These are phyloP conservation scores for Kwoniella sp. DNA, from an alignment of 768 basidiomycete genomes.

Conservation along the genomic window DNA sequence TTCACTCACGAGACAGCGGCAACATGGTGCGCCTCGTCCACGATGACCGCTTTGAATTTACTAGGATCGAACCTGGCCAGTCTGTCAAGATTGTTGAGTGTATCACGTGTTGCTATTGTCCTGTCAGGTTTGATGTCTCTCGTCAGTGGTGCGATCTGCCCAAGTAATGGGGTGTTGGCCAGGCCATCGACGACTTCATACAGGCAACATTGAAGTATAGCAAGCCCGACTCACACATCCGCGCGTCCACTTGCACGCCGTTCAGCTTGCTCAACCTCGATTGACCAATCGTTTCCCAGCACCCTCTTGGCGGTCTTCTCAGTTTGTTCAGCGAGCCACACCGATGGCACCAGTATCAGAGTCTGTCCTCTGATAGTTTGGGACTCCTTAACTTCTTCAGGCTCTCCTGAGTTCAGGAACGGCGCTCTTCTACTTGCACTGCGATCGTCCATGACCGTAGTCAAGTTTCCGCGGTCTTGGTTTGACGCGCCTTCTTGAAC, in stretches of 20 bases:
- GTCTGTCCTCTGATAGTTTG: neutral
- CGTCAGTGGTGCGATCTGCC: neutral
- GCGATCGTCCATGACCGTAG: no score
- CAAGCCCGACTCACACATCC: conserved; percentile 67
- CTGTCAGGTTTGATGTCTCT: conserved; percentile 26
- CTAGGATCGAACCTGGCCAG: conserved; percentile 73
- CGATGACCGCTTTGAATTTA: conserved; percentile 70
- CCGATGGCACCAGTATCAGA: conserved; percentile 73
- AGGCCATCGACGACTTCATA: no score
- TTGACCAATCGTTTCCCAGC: conserved; percentile 67
- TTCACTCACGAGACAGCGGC: conserved; percentile 76
- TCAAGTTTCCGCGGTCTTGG: no score
- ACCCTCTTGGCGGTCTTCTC: conserved; percentile 68
- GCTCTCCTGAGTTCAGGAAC: no score
- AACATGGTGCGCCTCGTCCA: conserved; percentile 95
- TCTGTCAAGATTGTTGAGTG: conserved; percentile 66
- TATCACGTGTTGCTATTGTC: conserved; percentile 59
- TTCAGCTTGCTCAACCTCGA: conserved; percentile 88
- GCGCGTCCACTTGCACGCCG: conserved; percentile 75
- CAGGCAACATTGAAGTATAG: no score
- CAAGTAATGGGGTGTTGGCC: no score
- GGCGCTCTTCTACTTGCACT: no score
- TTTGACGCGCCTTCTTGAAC: no score
- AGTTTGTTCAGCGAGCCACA: conserved; percentile 82
- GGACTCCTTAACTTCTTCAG: no score